A percentile compares a stretch with the other conserved stretches of the same genome.
These are phyloP conservation scores for Phalaenopsis equestris DNA, from an alignment of 106 monocot genomes.

Conservation along the genomic window DNA sequence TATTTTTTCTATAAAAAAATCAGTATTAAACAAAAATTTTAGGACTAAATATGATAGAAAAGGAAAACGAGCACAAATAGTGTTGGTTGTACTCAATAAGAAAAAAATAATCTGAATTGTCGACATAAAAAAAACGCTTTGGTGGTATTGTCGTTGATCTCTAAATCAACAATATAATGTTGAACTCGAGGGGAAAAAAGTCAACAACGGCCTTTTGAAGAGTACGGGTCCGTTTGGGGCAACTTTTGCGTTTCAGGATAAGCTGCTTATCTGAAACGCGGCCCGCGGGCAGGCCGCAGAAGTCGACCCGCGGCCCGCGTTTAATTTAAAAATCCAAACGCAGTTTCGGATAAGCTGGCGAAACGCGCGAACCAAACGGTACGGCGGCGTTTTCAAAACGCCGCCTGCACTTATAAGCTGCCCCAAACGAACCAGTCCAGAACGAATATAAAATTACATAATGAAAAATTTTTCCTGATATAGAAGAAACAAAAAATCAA, in stretches of 20 bases:
- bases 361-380: too few species aligned
- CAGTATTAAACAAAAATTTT: neutral
- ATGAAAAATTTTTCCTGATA: neutral
- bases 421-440: too few species aligned
- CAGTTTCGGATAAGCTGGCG: too few species aligned
- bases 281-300: too few species aligned
- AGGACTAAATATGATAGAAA: neutral
- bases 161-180: neutral
- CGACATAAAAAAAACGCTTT: neutral
- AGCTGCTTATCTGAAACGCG: too few species aligned
- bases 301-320: too few species aligned
- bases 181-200: neutral
- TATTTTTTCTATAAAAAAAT: neutral
- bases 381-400: too few species aligned
- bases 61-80: neutral
- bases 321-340: too few species aligned
- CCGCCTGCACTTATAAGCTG: too few species aligned
- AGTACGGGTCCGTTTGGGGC: too few species aligned
- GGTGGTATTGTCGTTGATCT: neutral
- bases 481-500: neutral
- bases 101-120: neutral
- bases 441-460: neutral
- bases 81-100: neutral
- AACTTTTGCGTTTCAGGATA: too few species aligned
- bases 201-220: neutral